Evolutionary conservation across 768 basidiomycete genomes (phyloP).

Genomic region (Lactarius akahatsu): DNA sequence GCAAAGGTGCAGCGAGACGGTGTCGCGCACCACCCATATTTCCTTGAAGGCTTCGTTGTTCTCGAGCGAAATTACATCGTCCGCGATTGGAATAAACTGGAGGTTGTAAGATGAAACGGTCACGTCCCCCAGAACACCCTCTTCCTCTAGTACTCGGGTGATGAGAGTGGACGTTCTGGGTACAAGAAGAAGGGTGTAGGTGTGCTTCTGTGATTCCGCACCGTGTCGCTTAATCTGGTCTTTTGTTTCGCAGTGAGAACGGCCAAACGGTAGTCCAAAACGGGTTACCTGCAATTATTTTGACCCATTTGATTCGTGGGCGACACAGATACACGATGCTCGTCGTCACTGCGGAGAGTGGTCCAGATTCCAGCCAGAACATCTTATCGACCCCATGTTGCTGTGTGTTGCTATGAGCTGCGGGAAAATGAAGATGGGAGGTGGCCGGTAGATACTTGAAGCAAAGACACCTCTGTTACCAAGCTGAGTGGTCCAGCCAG

Average conservation of each 20-base stretch:
- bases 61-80: slow-evolving; percentile 91
- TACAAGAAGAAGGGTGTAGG: slow-evolving; percentile 83
- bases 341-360: slow-evolving; percentile 75
- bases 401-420: slow-evolving; percentile 42
- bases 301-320: slow-evolving; percentile 79
- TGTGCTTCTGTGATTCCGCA: slow-evolving; percentile 69
- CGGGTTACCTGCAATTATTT: slow-evolving; percentile 84
- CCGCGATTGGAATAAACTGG: slow-evolving; percentile 90
- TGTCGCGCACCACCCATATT: slow-evolving; percentile 76
- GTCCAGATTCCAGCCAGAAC: slow-evolving; percentile 96
- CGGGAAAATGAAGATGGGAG: background rate
- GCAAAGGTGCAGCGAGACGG: slow-evolving; percentile 3
- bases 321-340: slow-evolving; percentile 94
- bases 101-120: slow-evolving; percentile 84
- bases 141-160: slow-evolving; percentile 84
- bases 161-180: slow-evolving; percentile 87
- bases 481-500: slow-evolving; percentile 91
- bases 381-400: slow-evolving; percentile 99
- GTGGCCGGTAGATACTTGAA: slow-evolving; percentile 62
- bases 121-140: slow-evolving; percentile 97
- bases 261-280: slow-evolving; percentile 17
- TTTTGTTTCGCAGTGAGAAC: slow-evolving; percentile 40
- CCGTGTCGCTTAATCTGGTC: slow-evolving; percentile 90
- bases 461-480: slow-evolving; percentile 87
- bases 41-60: slow-evolving; percentile 82